A percentile compares a stretch with the other conserved stretches of the same genome.
phyloP scores from a whole-genome alignment of 78 protist species.

The Cavenderia fasciculata region DNA sequence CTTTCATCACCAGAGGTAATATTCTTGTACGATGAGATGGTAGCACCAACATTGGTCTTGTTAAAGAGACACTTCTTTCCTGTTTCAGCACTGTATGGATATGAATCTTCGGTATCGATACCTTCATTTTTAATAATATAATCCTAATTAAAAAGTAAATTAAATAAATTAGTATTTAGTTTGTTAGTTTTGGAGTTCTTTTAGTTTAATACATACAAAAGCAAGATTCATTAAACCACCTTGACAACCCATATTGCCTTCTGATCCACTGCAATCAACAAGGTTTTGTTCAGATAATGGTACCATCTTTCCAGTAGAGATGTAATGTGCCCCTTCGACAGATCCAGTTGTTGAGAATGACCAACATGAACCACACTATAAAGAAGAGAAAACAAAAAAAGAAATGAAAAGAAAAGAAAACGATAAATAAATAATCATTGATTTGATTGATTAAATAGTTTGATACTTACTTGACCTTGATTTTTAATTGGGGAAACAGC shows the following conservation, averaged over 20 bases:
- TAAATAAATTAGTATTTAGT: too few species aligned
- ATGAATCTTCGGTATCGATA: slow-evolving; percentile 84
- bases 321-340: slow-evolving; percentile 47
- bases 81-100: slow-evolving; percentile 86
- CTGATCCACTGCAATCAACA: slow-evolving; percentile 70
- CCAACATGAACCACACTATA: slow-evolving; percentile 86
- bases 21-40: slow-evolving; percentile 26
- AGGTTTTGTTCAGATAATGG: slow-evolving; percentile 86
- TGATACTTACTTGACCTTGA: slow-evolving; percentile 69
- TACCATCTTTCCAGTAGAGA: slow-evolving; percentile 46
- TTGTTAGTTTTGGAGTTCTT: not conserved
- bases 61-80: slow-evolving; percentile 68
- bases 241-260: slow-evolving; percentile 84
- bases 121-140: slow-evolving; percentile 74
- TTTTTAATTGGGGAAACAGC: slow-evolving; percentile 86
- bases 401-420: not conserved
- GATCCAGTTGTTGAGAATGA: slow-evolving; percentile 52
- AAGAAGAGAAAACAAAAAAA: slow-evolving; percentile 79
- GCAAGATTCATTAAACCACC: slow-evolving; percentile 85
- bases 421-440: not conserved
- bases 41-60: slow-evolving; percentile 24
- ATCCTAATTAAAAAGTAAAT: slow-evolving; percentile 66
- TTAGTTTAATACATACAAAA: slow-evolving; percentile 37
- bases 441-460: not conserved
- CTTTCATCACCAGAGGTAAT: slow-evolving; percentile 40